Evolutionary conservation across 2,329 filamentous ascomycete species (phyloP), one percentile per base, ranked within the genome.

Genomic region (Blumeria hordei): DNA sequence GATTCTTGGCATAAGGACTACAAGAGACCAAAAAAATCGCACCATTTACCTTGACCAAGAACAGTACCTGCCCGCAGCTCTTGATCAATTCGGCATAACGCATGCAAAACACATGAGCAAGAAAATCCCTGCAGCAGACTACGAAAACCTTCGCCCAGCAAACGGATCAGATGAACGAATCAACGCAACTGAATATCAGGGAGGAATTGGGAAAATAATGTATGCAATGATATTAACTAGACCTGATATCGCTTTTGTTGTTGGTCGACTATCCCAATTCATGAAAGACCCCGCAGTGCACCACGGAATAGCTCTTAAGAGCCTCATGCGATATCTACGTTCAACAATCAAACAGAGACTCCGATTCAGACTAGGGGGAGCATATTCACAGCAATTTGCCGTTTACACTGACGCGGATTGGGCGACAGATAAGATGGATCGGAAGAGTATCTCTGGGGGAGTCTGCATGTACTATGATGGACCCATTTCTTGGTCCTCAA

Each of bases 401-500:
- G n/a, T n/a, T n/a, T n/a, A n/a, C n/a, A n/a, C n/a, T n/a, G n/a
- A n/a, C n/a, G 36, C 36, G 36, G 36, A 39, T 39, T n/a, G 36
- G 36, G 36, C 36, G n/a, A 39, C 36, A 39, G 36, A 39, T 2
- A 39, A 39, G 36, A 39, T 39, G 36, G 36, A 39, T n/a, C 36
- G 36, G 36, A n/a, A 39, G n/a, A n/a, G n/a, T n/a, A n/a, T n/a
- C n/a, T n/a, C n/a, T n/a, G n/a, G n/a, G n/a, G n/a, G n/a, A n/a
- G 1, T 39, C 36, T 39, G 36, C 36, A 39, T 39, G 36, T 39
- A 39, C 36, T 39, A 39, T 39, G 9, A n/a, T 39, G 45, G 45
- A 33, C 45, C 45, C 12, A 50, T 50, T 33, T 50, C 45, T 50
- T 50, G 45, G 45, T 50, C 45, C 18, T 50, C 45, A n/a, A 50